Conservation (phyloP, 495 filamentous ascomycete genomes). For the Cladorrhinum samala region DNA sequence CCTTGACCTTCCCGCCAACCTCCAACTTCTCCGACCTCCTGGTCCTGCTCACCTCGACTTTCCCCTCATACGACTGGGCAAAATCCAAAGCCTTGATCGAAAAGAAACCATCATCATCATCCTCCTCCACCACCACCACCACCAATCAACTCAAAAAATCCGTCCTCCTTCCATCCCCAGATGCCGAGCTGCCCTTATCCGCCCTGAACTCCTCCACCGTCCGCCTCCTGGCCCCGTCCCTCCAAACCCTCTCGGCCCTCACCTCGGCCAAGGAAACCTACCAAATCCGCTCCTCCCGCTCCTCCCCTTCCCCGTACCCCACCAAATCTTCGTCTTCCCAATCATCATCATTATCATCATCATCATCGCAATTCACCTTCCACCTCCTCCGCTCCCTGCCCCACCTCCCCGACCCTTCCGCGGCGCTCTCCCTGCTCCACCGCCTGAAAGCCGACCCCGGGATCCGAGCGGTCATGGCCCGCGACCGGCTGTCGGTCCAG, state of each 20-base stretch:
- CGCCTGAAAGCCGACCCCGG: conserved; percentile 77
- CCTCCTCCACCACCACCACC: too few species aligned
- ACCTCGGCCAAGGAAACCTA: conserved; percentile 31
- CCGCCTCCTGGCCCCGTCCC: conserved; percentile 55
- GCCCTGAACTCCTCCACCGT: conserved; percentile 52
- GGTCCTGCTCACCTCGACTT: conserved; percentile 6
- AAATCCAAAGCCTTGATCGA: conserved; percentile 26
- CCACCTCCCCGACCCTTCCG: conserved; percentile 68
- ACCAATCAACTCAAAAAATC: conserved; percentile 11
- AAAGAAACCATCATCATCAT: conserved; percentile 14
- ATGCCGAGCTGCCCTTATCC: conserved; percentile 37
- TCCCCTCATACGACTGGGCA: conserved; percentile 28
- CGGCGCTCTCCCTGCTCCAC: conserved; percentile 65
- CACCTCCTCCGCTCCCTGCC: conserved; percentile 65
- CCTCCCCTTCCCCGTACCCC: conserved; percentile 20
- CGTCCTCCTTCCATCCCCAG: conserved; percentile 28
- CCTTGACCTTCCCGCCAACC: conserved; percentile 13
- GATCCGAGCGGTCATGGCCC: conserved; percentile 73
- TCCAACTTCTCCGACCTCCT: conserved; percentile 19
- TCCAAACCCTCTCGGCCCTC: conserved; percentile 46
- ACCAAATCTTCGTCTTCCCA: conserved; percentile 27
- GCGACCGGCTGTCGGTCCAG: conserved; percentile 79
- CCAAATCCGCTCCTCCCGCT: conserved; percentile 19
- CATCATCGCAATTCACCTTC: conserved; percentile 72
- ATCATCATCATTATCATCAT: conserved; percentile 20